Evolutionary conservation across 345 rosid species (phyloP), one percentile per base, ranked within the genome.

Genomic region (Camelina sativa): DNA sequence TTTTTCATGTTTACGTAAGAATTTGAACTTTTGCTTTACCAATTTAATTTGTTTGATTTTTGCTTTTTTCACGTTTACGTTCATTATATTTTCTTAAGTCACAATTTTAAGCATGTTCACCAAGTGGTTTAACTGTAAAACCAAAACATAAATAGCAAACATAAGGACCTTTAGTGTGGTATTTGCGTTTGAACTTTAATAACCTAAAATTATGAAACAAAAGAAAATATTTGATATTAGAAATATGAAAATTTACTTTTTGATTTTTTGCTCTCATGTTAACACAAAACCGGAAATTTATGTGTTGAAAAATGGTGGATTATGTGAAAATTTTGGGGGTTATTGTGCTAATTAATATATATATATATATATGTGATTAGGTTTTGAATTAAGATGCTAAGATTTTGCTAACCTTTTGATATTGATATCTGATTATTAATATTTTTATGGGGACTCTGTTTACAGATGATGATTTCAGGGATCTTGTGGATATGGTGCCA

Each of bases 391-490:
- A 25, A 67, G 30, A 65, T 7, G 12, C 12, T 50, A 3, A 62
- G 32, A 46, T 48, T 7, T 11, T 12, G 17, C 15, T 61, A 40
- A 2, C 7, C 43, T 67, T 6, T 28, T 28, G 30, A 41, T 32
- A 43, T 19, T 69, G 30, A 57, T 37, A 37, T 65, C 32, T 65
- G 11, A 65, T 38, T 48, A 3, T 47, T 16, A 13, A 56, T 8
- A 5, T 58, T 28, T 46, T 0, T 58, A 4, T 37, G 61, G 51
- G 48, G 46, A 60, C 3, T 75, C 17, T 68, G 48, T 62, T 34
- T 44, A 53, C 89, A 93, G 98, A 93, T 81, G 97, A 91, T 80
- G 98, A 93, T 80, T 84, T 93, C 85, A 88, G 92, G 85, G 98
- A 88, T 7, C 86, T 86, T 44, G 97, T 93, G 67, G 97, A 93